Percentiles rank a stretch among this genome's conserved stretches.
These are phyloP conservation scores for Chenopodium suecicum DNA, from an alignment of 148 eudicot genomes.

Conservation along the genomic window DNA sequence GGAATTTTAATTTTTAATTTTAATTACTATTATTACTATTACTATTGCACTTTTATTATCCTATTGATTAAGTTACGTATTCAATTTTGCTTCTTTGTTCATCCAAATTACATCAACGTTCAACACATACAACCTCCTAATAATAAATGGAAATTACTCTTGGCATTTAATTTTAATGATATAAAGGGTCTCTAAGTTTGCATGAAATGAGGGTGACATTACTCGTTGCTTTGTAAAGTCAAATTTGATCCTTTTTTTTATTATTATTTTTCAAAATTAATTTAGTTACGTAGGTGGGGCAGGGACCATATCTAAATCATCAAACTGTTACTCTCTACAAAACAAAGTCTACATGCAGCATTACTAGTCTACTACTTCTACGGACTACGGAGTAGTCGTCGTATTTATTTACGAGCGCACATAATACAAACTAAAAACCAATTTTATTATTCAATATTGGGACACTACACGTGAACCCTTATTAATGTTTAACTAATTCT, in stretches of 20 bases:
- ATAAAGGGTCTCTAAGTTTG: constrained; percentile 19
- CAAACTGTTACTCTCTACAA: neutral
- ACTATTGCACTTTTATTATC: too few species aligned
- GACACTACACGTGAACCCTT: constrained; percentile 35
- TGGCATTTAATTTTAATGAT: constrained; percentile 24
- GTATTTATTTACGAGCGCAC: constrained; percentile 14
- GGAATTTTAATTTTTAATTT: neutral
- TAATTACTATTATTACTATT: too few species aligned
- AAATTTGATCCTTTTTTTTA: constrained; percentile 9
- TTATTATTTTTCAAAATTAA: neutral
- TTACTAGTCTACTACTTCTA: neutral
- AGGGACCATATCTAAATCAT: neutral
- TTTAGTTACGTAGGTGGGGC: neutral
- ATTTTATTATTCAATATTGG: constrained; percentile 9
- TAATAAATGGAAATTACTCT: neutral
- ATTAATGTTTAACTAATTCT: constrained; percentile 33
- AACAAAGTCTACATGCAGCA: neutral
- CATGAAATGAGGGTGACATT: constrained; percentile 33
- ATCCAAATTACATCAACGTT: too few species aligned
- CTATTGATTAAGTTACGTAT: neutral
- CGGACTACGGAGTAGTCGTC: neutral
- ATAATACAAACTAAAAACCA: constrained; percentile 1
- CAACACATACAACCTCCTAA: too few species aligned
- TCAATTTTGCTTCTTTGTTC: constrained; percentile 16
- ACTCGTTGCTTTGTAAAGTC: constrained; percentile 18